Base-by-base conservation (phyloP, 352 stramenopile genomes). In the Phytopythium kandeliae region DNA sequence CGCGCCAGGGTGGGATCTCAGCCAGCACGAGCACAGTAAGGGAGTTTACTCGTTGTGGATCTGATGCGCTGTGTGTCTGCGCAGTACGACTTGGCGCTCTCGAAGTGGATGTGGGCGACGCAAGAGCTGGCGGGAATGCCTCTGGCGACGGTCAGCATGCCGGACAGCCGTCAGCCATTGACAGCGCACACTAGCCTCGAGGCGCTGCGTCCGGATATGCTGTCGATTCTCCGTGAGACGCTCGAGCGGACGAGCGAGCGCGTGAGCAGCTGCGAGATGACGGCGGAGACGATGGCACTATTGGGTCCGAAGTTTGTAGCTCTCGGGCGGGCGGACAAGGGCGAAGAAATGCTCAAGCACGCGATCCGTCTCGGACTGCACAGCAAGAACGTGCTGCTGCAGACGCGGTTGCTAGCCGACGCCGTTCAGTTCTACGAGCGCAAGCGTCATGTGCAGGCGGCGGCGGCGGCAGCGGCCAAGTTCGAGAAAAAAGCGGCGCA, bases 101-200 rank as follows among this genome's bases (percentile, higher is more conserved):
- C 62, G 34, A 92, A 86, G 64, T 92, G 74, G 77, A 55, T 90
- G 40, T 92, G 82, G 82, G 82, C 68, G 15, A 84, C 77, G 4
- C 57, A 78, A 48, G 63, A 68, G 9, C 21, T 65, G 19, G 12
- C 28, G 6, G 30, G 17, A 2, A 26, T 17, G 49, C 13, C 56
- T 38, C 2, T 62, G 19, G 47, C 62, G 47, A 43, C 49, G 37
- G 34, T n/a, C 21, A 13, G 10, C 17, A 9, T 36, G 24, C 40
- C 30, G 17, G 34, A 50, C 35, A 43, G 38, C 22, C 16, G 22
- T 21, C 30, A 53, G 38, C 26, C 42, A 21, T 63, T 64, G 38
- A 63, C 55, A 1, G 38, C 43, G 13, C 60, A 84, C 54, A 36
- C 40, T 3, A 42, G 51, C 13, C 57, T 92, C 6, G 78, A 92